Percentiles rank a stretch among this genome's conserved stretches.
These are phyloP conservation scores for Picea engelmannii DNA, from an alignment of 83 land plant genomes.

Conservation along the genomic window DNA sequence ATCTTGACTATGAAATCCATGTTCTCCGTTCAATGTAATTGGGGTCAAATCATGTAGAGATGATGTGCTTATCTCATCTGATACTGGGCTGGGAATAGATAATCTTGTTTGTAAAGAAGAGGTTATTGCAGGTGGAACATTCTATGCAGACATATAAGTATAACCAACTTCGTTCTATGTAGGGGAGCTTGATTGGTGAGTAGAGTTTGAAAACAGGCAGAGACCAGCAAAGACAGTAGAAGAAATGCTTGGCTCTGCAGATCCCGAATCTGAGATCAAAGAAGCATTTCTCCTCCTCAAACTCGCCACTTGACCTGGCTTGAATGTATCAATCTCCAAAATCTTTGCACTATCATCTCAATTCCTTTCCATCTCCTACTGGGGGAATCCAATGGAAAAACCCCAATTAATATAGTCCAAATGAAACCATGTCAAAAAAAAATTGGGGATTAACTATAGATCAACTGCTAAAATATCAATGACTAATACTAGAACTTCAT, in stretches of 20 bases:
- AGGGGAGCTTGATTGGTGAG: background rate
- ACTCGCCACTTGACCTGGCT: background rate
- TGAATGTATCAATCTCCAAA: constrained; percentile 11
- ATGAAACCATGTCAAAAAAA: no score
- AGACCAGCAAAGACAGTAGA: background rate
- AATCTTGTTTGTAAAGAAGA: constrained; percentile 1
- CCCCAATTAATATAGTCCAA: no score
- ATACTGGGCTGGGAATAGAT: constrained; percentile 11
- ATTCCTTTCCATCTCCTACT: background rate
- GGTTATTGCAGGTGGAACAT: background rate
- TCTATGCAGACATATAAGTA: background rate
- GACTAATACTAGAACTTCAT: no score
- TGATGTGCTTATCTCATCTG: constrained; percentile 12
- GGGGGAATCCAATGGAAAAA: constrained; percentile 2
- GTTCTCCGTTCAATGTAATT: background rate
- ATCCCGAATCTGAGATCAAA: background rate
- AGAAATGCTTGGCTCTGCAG: constrained; percentile 12
- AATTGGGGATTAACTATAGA: no score
- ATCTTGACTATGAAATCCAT: background rate
- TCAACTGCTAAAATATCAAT: no score
- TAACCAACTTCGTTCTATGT: background rate
- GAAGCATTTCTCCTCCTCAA: background rate
- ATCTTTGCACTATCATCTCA: constrained; percentile 3
- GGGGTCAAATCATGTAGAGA: background rate
- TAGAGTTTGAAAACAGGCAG: background rate